Conservation (phyloP, 2,329 filamentous ascomycete species). For the Sporothrix variecibatus region DNA sequence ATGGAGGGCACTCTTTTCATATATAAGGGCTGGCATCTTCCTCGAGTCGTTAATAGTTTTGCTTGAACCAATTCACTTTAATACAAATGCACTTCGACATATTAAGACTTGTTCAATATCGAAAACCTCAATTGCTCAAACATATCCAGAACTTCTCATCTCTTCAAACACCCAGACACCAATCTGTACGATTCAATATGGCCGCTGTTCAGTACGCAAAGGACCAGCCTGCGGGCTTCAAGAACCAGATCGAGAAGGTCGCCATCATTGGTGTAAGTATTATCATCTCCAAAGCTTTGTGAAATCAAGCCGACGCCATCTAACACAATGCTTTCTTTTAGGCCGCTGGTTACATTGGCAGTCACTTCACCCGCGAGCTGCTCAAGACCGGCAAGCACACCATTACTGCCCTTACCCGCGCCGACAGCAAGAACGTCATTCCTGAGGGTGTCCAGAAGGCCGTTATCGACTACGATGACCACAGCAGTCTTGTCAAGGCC, state of each 20-base stretch:
- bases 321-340: slow-evolving; percentile 17
- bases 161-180: not conserved
- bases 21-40: not conserved
- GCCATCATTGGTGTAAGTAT: slow-evolving; percentile 35
- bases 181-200: not conserved
- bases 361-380: slow-evolving; percentile 29
- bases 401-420: slow-evolving; percentile 53
- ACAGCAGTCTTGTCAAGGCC: slow-evolving; percentile 30
- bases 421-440: slow-evolving; percentile 44
- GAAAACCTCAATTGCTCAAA: not conserved
- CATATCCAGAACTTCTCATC: no score
- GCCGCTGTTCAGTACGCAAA: slow-evolving; percentile 32
- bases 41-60: not conserved
- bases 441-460: slow-evolving; percentile 43
- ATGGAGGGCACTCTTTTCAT: not conserved
- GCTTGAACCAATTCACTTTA: not conserved
- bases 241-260: slow-evolving; percentile 34
- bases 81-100: not conserved
- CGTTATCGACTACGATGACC: slow-evolving; percentile 43
- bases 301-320: not conserved
- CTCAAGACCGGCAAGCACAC: slow-evolving; percentile 44
- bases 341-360: slow-evolving; percentile 34
- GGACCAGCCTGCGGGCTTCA: slow-evolving; percentile 36
- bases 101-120: not conserved
- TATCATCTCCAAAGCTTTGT: not conserved